Evolutionary conservation across 2,329 filamentous ascomycete genomes (phyloP).

Genomic region (Byssochlamys sp.): DNA sequence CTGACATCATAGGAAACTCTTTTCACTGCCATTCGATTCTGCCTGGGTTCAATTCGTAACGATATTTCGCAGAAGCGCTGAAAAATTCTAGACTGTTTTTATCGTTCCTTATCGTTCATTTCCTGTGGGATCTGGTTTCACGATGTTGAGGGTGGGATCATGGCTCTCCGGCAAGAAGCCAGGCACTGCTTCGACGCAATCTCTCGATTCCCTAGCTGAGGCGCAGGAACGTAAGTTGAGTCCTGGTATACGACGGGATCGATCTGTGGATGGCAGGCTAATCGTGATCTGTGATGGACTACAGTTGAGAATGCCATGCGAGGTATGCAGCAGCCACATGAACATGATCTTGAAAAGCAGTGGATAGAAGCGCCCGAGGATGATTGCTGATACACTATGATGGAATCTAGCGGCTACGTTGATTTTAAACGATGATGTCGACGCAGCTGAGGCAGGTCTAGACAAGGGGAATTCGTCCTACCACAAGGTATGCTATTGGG

Average conservation of each 20-base stretch:
- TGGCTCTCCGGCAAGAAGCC: constrained; percentile 38
- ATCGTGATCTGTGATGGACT: constrained; percentile 6
- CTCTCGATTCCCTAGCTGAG: constrained; percentile 49
- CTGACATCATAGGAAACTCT: constrained; percentile 1
- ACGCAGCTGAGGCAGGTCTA: constrained; percentile 65
- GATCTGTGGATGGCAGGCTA: constrained; percentile 9
- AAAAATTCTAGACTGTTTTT: neutral
- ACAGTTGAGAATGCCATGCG: constrained; percentile 34
- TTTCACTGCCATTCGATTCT: neutral
- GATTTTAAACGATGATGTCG: constrained; percentile 85
- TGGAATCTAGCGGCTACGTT: constrained; percentile 49
- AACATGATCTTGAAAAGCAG: neutral
- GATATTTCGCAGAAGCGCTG: neutral
- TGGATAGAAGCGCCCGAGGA: neutral
- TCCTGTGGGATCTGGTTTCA: neutral
- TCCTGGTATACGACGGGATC: neutral
- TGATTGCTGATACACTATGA: constrained; percentile 3
- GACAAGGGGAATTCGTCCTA: constrained; percentile 70
- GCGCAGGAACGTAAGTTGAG: constrained; percentile 40
- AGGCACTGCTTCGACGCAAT: constrained; percentile 41
- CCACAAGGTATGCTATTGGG: constrained; percentile 50
- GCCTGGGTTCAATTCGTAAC: neutral
- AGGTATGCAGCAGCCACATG: constrained; percentile 24
- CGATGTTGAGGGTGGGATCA: constrained; percentile 34
- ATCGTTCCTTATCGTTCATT: neutral